Base-by-base conservation (phyloP, 805 yeast genomes). In the Spathaspora girioi region DNA sequence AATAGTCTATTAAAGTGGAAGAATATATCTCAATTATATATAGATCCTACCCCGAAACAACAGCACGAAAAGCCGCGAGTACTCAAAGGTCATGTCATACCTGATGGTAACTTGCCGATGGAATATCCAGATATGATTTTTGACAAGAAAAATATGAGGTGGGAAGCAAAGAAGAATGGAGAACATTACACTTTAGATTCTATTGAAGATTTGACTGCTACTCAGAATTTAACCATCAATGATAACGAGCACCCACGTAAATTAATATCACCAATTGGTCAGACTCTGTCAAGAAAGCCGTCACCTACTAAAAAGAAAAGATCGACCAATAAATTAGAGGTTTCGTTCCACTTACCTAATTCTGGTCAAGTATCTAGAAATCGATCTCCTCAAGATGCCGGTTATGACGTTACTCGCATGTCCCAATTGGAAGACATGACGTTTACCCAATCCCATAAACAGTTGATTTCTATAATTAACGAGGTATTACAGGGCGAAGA, bases 391-490 rank as follows among this genome's bases (percentile, higher is more conserved):
- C 45, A 35, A 15, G 11, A 45, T 12, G 11, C 50, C 38, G 12
- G 40, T 15, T 35, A 18, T 40, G 70, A 76, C 48, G 75, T 77
- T 1, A 78, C 83, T 0, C 67, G 68, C 18, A 57, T 71, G 2
- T 75, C 81, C 2, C 75, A 74, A 27, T 49, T 78, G 5, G 65
- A 67, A 11, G 77, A 78, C 45, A 49, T 77, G 3, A 76, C 84
- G 2, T 81, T 80, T 56, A 68, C 82, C 1, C 77, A 78, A 54
- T 70, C 80, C 0, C 73, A 73, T 50, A 69, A 63, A 46, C 64
- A 65, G 12, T 59, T 81, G 38, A 79, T 79, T 3, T 65, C 79
- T 6, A 69, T 77, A 2, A 71, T 81, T 26, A 78, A 80, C 0
- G 77, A 75, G 38, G 57, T 63, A 2, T 64, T 76, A 46, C 58